Percentiles rank a stretch among this genome's conserved stretches.
Conservation (phyloP, 805 yeast species). For the Clavispora asparagi region DNA sequence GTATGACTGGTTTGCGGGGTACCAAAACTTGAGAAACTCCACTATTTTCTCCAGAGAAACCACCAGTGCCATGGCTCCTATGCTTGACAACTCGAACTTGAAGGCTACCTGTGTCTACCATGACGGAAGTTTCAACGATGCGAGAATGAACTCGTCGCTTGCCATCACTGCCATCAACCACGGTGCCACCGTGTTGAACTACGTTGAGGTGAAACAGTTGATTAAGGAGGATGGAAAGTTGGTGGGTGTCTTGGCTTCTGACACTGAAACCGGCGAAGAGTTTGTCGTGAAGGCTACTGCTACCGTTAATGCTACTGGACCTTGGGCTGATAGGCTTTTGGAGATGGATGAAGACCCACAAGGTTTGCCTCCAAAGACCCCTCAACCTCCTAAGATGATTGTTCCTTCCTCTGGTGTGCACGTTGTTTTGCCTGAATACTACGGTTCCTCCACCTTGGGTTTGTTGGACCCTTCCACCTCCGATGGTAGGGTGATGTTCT, state of each 20-base stretch:
- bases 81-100: slow-evolving; percentile 70
- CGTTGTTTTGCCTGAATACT: slow-evolving; percentile 85
- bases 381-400: slow-evolving; percentile 66
- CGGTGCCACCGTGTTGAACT: slow-evolving; percentile 89
- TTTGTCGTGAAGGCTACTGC: slow-evolving; percentile 62
- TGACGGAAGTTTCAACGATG: slow-evolving; percentile 91
- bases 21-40: slow-evolving; percentile 74
- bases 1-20: slow-evolving; percentile 91
- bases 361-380: slow-evolving; percentile 55
- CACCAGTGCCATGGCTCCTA: slow-evolving; percentile 76
- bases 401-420: slow-evolving; percentile 96
- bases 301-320: slow-evolving; percentile 92
- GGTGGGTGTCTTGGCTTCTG: slow-evolving; percentile 71
- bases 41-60: slow-evolving; percentile 63
- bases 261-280: slow-evolving; percentile 62
- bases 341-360: slow-evolving; percentile 76
- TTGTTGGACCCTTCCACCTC: slow-evolving; percentile 86
- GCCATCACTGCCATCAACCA: slow-evolving; percentile 80
- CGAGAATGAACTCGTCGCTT: slow-evolving; percentile 82
- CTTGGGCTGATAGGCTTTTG: slow-evolving; percentile 77
- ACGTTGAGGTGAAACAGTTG: slow-evolving; percentile 74
- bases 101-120: slow-evolving; percentile 92
- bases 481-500: slow-evolving; percentile 95
- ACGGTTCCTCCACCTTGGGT: slow-evolving; percentile 84
- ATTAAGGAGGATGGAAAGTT: slow-evolving; percentile 62